A percentile compares a stretch with the other conserved stretches of the same genome.
Evolutionary conservation across 129 eudicot genomes (phyloP).

Genomic region (Chrysanthemum seticuspe): DNA sequence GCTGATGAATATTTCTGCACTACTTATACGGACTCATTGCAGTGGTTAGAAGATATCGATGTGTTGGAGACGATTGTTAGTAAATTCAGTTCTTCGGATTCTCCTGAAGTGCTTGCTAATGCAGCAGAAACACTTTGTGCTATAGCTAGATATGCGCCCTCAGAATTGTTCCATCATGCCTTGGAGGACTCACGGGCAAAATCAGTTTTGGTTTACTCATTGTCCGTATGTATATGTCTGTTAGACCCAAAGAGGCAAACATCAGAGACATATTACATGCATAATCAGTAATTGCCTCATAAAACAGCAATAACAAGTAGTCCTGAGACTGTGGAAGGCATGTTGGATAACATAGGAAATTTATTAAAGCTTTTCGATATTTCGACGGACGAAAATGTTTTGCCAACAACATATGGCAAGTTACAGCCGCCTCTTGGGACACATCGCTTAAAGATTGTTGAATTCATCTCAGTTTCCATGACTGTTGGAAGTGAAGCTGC

Average conservation of each 20-base stretch:
- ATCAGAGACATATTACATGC: slow-evolving; percentile 63
- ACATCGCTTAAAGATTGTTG: slow-evolving; percentile 90
- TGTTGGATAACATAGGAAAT: slow-evolving; percentile 84
- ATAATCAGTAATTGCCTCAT: slow-evolving; percentile 60
- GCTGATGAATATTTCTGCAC: slow-evolving; percentile 91
- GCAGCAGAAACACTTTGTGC: slow-evolving; percentile 96
- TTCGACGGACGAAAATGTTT: slow-evolving; percentile 52
- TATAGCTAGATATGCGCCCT: slow-evolving; percentile 82
- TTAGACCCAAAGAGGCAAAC: slow-evolving; percentile 78
- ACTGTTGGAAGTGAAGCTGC: slow-evolving; percentile 84
- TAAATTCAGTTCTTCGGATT: slow-evolving; percentile 94
- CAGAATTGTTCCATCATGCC: slow-evolving; percentile 87
- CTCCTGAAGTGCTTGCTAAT: slow-evolving; percentile 95
- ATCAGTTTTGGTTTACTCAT: slow-evolving; percentile 58
- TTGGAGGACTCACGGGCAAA: slow-evolving; percentile 79
- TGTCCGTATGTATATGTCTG: not conserved
- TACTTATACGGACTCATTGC: slow-evolving; percentile 64
- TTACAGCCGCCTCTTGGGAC: slow-evolving; percentile 96
- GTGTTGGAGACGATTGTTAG: slow-evolving; percentile 91
- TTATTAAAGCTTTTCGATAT: slow-evolving; percentile 78
- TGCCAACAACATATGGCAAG: slow-evolving; percentile 85
- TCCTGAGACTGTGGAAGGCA: slow-evolving; percentile 89
- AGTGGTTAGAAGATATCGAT: slow-evolving; percentile 85
- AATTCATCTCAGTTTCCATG: slow-evolving; percentile 87
- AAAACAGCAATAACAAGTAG: slow-evolving; percentile 57